phyloP scores from a whole-genome alignment of 495 filamentous ascomycete genomes.

The Xylaria curta region DNA sequence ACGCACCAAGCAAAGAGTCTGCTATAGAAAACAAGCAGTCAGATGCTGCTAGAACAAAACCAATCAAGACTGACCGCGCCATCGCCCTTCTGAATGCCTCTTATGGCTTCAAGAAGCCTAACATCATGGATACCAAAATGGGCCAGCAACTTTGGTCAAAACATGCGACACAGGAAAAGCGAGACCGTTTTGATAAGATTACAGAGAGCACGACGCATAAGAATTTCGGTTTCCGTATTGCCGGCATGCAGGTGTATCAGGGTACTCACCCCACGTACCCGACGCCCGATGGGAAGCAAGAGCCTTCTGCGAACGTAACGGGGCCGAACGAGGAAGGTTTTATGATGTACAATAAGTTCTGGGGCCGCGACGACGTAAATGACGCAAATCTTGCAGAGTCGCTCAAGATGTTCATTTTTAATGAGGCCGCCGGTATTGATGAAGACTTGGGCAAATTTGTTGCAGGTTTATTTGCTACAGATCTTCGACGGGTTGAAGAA shows the following conservation, averaged over 20 bases:
- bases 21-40: conserved; percentile 40
- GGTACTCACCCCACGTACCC: conserved; percentile 45
- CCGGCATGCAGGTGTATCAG: conserved; percentile 92
- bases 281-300: background rate
- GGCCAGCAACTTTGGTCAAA: conserved; percentile 87
- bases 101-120: conserved; percentile 80
- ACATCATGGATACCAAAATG: conserved; percentile 95
- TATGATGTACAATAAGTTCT: conserved; percentile 84
- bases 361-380: conserved; percentile 73
- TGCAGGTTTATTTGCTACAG: conserved; percentile 66
- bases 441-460: conserved; percentile 61
- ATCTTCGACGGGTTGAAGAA: conserved; percentile 68
- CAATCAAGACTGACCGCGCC: conserved; percentile 73
- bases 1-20: conserved; percentile 27
- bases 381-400: conserved; percentile 73
- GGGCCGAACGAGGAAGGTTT: conserved; percentile 60
- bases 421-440: conserved; percentile 64
- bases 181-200: conserved; percentile 78
- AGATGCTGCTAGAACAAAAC: conserved; percentile 53
- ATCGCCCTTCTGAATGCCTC: conserved; percentile 90
- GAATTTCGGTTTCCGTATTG: conserved; percentile 83
- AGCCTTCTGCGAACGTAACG: conserved; percentile 47
- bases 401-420: conserved; percentile 77
- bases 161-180: conserved; percentile 77
- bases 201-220: conserved; percentile 79